Percentiles rank a stretch among this genome's conserved stretches.
Evolutionary conservation across 2,329 filamentous ascomycete species (phyloP).

Genomic region (Claviceps pazoutovae): DNA sequence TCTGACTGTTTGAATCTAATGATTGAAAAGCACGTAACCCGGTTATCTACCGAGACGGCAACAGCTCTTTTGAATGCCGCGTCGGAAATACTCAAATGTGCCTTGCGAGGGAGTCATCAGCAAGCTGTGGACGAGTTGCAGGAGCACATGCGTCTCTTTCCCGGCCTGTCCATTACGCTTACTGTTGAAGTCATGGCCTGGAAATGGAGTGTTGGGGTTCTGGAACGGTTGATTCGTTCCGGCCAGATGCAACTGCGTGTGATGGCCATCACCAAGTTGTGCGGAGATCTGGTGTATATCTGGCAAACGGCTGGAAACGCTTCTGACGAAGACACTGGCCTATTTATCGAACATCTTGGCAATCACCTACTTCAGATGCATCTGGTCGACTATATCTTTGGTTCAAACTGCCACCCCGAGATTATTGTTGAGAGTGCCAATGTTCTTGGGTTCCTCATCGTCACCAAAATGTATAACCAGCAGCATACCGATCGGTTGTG

Average conservation of each 20-base stretch:
- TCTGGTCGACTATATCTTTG: slow-evolving; percentile 75
- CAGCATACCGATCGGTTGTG: slow-evolving; percentile 69
- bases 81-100: slow-evolving; percentile 28
- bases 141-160: slow-evolving; percentile 15
- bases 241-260: slow-evolving; percentile 86
- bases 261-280: slow-evolving; percentile 62
- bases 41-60: slow-evolving; percentile 32
- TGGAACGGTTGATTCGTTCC: slow-evolving; percentile 62
- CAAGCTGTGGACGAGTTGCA: slow-evolving; percentile 18
- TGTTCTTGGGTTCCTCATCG: slow-evolving; percentile 74
- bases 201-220: slow-evolving; percentile 56
- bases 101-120: slow-evolving; percentile 23
- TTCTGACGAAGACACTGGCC: slow-evolving; percentile 22
- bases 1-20: slow-evolving; percentile 29
- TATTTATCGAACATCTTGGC: slow-evolving; percentile 53
- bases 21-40: slow-evolving; percentile 42
- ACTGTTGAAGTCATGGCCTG: slow-evolving; percentile 38
- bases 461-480: slow-evolving; percentile 59
- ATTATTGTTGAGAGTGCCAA: slow-evolving; percentile 71
- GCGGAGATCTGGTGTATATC: slow-evolving; percentile 50
- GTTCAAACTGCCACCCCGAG: slow-evolving; percentile 83
- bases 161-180: slow-evolving; percentile 23
- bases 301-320: slow-evolving; percentile 45
- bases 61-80: slow-evolving; percentile 25
- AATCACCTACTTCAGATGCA: slow-evolving; percentile 54